Conservation (phyloP, 495 filamentous ascomycete species). For the Tuber borchii region DNA sequence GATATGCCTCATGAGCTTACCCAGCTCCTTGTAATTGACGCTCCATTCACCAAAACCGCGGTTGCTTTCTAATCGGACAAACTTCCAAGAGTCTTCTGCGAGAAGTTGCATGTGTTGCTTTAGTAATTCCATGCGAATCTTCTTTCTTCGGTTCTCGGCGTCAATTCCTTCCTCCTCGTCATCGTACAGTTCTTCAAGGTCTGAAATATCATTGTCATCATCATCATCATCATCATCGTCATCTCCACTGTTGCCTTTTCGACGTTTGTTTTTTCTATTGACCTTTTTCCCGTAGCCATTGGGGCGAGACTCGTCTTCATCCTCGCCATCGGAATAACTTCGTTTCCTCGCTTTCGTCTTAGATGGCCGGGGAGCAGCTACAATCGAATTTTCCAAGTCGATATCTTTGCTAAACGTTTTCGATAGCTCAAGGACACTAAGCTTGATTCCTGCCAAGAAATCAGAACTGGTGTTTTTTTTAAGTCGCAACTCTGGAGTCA, state of each 20-base stretch:
- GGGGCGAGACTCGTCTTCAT: constrained; percentile 35
- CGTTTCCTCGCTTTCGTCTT: constrained; percentile 45
- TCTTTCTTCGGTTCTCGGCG: constrained; percentile 32
- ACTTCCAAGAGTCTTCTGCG: constrained; percentile 60
- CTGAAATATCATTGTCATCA: constrained; percentile 47
- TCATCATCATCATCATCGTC: constrained; percentile 45
- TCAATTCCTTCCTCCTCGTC: constrained; percentile 40
- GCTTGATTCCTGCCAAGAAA: constrained; percentile 30
- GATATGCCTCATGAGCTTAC: constrained; percentile 58
- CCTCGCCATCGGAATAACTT: constrained; percentile 43
- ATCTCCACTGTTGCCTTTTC: constrained; percentile 43
- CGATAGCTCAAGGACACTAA: constrained; percentile 41
- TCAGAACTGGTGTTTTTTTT: constrained; percentile 5
- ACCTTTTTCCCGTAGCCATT: constrained; percentile 17
- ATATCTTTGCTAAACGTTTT: constrained; percentile 36
- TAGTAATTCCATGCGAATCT: constrained; percentile 51
- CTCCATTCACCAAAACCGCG: constrained; percentile 65
- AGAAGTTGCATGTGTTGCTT: constrained; percentile 72
- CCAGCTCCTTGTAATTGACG: constrained; percentile 65
- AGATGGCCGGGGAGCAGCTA: constrained; percentile 40
- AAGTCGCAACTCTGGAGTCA: not conserved
- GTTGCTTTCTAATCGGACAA: constrained; percentile 55
- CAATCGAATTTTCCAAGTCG: constrained; percentile 42
- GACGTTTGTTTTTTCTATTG: constrained; percentile 28
- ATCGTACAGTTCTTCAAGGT: constrained; percentile 38